Conservation (phyloP, 177 flowering plant genomes). For the Vitis hybrid region DNA sequence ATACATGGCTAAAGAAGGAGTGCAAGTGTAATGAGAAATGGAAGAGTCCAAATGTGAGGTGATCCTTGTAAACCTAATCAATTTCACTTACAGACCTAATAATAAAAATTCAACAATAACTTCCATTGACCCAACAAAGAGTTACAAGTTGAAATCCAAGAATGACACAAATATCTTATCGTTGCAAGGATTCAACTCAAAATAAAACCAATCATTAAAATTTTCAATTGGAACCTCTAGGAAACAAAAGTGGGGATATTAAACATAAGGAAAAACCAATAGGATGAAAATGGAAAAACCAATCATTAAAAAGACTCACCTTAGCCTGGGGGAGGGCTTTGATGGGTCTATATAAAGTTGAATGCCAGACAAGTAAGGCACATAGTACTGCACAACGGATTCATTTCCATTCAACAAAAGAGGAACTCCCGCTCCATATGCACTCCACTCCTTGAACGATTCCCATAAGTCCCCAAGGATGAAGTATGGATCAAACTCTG, state of each 20-base stretch:
- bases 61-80: too few species aligned
- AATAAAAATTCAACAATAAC: too few species aligned
- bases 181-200: neutral
- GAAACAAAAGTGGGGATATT: neutral
- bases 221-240: neutral
- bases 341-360: slow-evolving; percentile 65
- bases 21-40: too few species aligned
- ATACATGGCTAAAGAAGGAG: too few species aligned
- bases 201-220: neutral
- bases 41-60: too few species aligned
- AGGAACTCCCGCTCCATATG: slow-evolving; percentile 74
- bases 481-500: slow-evolving; percentile 41
- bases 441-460: slow-evolving; percentile 71
- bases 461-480: slow-evolving; percentile 75
- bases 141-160: too few species aligned
- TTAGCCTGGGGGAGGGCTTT: slow-evolving; percentile 28
- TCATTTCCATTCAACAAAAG: slow-evolving; percentile 55
- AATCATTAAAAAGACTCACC: slow-evolving; percentile 33
- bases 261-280: neutral
- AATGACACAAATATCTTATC: too few species aligned
- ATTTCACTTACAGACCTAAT: too few species aligned
- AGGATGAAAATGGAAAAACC: neutral
- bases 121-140: too few species aligned
- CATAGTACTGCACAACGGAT: slow-evolving; percentile 71
- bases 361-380: slow-evolving; percentile 69